Evolutionary conservation across 2,329 filamentous ascomycete genomes (phyloP), one percentile per base, ranked within the genome.

Genomic region (Aspergillus japonicus): DNA sequence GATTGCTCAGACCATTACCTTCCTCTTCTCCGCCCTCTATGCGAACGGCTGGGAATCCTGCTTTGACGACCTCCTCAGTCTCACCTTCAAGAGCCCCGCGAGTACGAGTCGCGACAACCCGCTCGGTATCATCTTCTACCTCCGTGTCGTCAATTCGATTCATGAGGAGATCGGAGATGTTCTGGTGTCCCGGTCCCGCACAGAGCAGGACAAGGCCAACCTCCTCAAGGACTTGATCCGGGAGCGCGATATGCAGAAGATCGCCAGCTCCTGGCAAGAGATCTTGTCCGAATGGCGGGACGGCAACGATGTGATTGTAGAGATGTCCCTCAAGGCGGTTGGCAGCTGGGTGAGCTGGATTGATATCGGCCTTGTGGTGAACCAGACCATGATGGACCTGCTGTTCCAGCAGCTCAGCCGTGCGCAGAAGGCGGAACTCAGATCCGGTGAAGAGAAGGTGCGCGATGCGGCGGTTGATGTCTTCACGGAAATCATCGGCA

Each of bases 281-380:
- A 89, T 99, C 49, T 83, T 99, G 57, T 83, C 86, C 11, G 86
- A 89, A 69, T 98, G 93, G 84, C 82, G 83, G 66, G 85, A 86
- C 58, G 84, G 87, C 59, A 86, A 89, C 66, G 88, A 92, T 70
- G 75, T 79, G 47, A 84, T 98, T 59, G 84, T 96, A 48, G 92
- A 97, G 75, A 88, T 96, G 83, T 93, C 91, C 68, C 83, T 99
- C 56, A 92, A 89, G 77, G 89, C 92, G n/a, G 87, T 99, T 65
- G 92, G 92, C 42, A 95, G 94, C 75, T 99, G 95, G 94, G 92
- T 96, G 62, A 96, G 92, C 83, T 99, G 95, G 95, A 96, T 96
- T 71, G 95, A 98, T 72, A 98, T 99, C 69, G 90, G 90, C 54
- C 82, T 99, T 59, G 88, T 99, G 49, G 91, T 99, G 69, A 96